Base-by-base conservation (phyloP, 2,329 filamentous ascomycete genomes). In the Zymoseptoria ardabiliae region DNA sequence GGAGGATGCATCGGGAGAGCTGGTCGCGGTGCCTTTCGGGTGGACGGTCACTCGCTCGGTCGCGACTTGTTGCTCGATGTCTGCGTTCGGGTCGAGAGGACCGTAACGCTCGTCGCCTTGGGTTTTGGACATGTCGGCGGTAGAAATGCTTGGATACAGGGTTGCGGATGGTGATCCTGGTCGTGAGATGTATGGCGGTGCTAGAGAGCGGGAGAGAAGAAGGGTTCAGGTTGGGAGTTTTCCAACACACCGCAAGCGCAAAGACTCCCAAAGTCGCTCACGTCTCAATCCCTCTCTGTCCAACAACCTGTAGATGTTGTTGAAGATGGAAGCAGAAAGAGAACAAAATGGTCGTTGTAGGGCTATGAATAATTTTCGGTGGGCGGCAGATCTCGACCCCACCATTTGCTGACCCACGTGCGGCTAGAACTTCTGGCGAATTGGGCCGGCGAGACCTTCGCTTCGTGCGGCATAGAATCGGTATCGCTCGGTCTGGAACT, bases 261-360 rank as follows among this genome's bases (percentile, higher is more conserved):
- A 82, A 82, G 67, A 79, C 79, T 78, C 77, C 76, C 68, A 74
- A 82, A 82, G 80, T 82, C 80, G 79, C 79, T 79, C 78, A 75
- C 72, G 11, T 45, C 3, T 17, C 35, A n/a, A n/a, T 17, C 35
- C 35, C 17, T 45, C 35, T 13, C 11, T 5, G 13, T 2, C 17
- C 35, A 45, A 20, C 41, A 11, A 45, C 56, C 35, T 1, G n/a
- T 22, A 17, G 3, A 20, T 23, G 56, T 63, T 62, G 65, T 53
- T 57, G 52, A 51, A 22, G 49, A 54, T 48, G 51, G 53, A 30
- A 9, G 2, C 11, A 17, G 35, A 45, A 4, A 0, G 2, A 45
- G 35, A 45, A 45, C 13, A 45, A 41, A 45, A 45, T 54, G 51
- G 35, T 21, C 28, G 50, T 19, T 19, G 57, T 57, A 53, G 55